These are phyloP conservation scores for Ganoderma boninense DNA, from an alignment of 1,284 basidiomycete species.

Conservation along the genomic window DNA sequence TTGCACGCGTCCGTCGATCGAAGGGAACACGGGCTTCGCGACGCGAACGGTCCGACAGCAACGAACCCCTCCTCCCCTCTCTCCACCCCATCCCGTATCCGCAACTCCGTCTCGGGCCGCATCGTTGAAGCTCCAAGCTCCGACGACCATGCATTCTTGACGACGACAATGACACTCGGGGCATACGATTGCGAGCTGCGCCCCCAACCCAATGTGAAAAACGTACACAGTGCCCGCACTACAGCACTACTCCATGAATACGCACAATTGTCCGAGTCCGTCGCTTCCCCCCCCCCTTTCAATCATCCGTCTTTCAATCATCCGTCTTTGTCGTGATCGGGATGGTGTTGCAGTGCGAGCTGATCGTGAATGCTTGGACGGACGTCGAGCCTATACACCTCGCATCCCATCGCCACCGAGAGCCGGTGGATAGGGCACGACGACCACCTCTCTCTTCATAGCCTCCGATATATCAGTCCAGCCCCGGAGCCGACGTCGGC, in stretches of 20 bases:
- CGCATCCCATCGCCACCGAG: neutral
- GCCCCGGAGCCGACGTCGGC: constrained; percentile 40
- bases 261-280: neutral
- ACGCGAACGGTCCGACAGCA: neutral
- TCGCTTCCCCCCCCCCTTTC: neutral
- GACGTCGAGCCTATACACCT: neutral
- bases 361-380: too few relatives aligned
- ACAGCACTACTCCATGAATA: neutral
- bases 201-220: neutral
- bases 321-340: neutral
- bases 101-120: neutral
- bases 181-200: neutral
- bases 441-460: neutral
- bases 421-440: neutral
- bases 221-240: neutral
- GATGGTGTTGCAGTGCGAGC: neutral
- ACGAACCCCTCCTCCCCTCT: too few relatives aligned
- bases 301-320: neutral
- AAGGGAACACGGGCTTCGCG: neutral
- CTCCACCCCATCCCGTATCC: too few relatives aligned
- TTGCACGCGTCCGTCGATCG: neutral
- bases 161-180: neutral
- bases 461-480: constrained; percentile 44
- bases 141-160: neutral
- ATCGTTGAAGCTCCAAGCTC: neutral